Evolutionary conservation across 495 filamentous ascomycete genomes (phyloP).

Genomic region (Schizothecium vesticola): DNA sequence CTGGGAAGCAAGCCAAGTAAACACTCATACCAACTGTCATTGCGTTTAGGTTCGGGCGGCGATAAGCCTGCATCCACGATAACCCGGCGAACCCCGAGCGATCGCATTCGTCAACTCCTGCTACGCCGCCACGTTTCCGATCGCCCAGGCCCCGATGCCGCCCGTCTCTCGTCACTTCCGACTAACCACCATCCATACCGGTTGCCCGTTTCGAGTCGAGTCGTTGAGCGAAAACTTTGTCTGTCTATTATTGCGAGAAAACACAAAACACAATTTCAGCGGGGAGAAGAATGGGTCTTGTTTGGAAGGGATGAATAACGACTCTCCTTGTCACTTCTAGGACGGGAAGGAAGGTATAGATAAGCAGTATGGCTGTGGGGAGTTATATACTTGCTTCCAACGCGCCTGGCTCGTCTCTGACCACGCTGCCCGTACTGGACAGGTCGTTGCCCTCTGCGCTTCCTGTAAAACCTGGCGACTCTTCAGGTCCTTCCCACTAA

Average conservation of each 20-base stretch:
- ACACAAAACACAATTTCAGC: conserved; percentile 14
- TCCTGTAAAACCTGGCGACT: neutral
- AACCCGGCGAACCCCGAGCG: conserved; percentile 7
- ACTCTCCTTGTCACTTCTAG: conserved; percentile 26
- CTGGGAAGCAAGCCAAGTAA: conserved; percentile 80
- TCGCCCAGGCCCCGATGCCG: conserved; percentile 15
- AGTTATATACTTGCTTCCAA: conserved; percentile 17
- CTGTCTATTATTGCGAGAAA: conserved; percentile 21
- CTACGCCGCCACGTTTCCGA: conserved; percentile 21
- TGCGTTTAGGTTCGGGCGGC: conserved; percentile 91
- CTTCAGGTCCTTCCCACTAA: conserved; percentile 8
- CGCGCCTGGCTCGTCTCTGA: conserved; percentile 13
- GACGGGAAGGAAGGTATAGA: conserved; percentile 29
- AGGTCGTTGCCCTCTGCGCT: conserved; percentile 4
- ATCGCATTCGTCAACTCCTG: conserved; percentile 12
- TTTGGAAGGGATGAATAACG: conserved; percentile 30
- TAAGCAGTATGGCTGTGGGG: conserved; percentile 18
- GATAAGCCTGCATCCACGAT: conserved; percentile 52
- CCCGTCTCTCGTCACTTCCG: conserved; percentile 18
- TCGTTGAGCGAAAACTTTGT: conserved; percentile 23
- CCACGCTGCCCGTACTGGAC: conserved; percentile 2
- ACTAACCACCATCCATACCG: conserved; percentile 16
- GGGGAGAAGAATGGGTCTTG: conserved; percentile 13
- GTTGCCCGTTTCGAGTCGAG: conserved; percentile 13
- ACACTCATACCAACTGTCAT: conserved; percentile 71